phyloP scores from a whole-genome alignment of 192 early-diverging fungal genomes.

The Oehlia diaphana region DNA sequence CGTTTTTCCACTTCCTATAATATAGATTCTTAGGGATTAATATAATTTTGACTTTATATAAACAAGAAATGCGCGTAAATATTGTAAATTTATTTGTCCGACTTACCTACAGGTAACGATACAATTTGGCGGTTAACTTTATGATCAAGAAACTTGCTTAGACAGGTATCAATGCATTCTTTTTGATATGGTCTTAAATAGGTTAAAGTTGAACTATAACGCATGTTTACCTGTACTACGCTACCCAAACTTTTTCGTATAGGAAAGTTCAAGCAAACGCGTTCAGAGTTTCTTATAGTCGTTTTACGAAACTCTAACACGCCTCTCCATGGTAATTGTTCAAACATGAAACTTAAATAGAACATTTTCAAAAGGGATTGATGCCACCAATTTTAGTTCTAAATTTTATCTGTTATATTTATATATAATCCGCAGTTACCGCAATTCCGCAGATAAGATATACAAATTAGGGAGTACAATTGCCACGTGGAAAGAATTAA shows the following conservation, averaged over 20 bases:
- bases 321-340: not conserved
- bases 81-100: not conserved
- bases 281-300: not conserved
- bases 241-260: not conserved
- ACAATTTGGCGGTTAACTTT: slow-evolving; percentile 77
- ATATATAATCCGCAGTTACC: too few species aligned
- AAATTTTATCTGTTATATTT: too few species aligned
- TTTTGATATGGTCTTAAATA: slow-evolving; percentile 78
- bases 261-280: not conserved
- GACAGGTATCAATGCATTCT: slow-evolving; percentile 76
- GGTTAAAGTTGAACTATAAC: not conserved
- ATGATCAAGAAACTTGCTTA: slow-evolving; percentile 47
- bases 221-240: not conserved
- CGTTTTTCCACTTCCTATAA: slow-evolving; percentile 86
- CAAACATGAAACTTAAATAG: not conserved
- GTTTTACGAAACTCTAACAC: not conserved
- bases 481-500: too few species aligned
- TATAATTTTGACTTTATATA: not conserved
- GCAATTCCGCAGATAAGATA: too few species aligned
- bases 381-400: too few species aligned
- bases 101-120: slow-evolving; percentile 65
- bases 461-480: too few species aligned
- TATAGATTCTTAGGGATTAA: not conserved
- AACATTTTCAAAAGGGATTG: not conserved
- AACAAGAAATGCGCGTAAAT: not conserved